phyloP scores from a whole-genome alignment of 495 filamentous ascomycete genomes.

The Neohortaea acidophila region DNA sequence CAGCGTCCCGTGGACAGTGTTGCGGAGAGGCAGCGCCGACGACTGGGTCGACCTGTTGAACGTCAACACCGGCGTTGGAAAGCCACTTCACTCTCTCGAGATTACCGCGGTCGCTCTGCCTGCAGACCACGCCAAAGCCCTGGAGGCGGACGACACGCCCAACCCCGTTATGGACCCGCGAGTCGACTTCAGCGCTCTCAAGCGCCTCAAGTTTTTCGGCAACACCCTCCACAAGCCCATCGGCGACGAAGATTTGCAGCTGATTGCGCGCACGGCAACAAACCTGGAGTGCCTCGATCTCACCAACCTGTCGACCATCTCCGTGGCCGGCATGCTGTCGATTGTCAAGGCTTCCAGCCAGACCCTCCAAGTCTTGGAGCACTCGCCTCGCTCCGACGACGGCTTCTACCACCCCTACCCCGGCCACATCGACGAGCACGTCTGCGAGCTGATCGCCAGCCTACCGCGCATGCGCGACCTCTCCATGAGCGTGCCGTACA shows the following conservation, averaged over 20 bases:
- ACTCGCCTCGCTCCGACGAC: conserved; percentile 34
- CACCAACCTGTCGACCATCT: conserved; percentile 35
- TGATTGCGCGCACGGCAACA: conserved; percentile 35
- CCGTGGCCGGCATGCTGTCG: conserved; percentile 35
- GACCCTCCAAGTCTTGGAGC: conserved; percentile 37
- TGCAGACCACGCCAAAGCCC: conserved; percentile 22
- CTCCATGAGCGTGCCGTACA: conserved; percentile 33
- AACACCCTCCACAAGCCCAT: conserved; percentile 37
- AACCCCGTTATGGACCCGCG: conserved; percentile 22
- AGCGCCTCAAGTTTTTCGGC: conserved; percentile 38
- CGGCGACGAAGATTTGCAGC: conserved; percentile 33
- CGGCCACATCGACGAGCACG: conserved; percentile 26
- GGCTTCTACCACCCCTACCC: conserved; percentile 36
- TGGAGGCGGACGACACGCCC: conserved; percentile 20
- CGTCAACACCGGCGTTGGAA: conserved; percentile 15
- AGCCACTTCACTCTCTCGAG: conserved; percentile 34
- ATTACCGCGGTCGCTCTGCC: conserved; percentile 33
- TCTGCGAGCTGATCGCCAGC: conserved; percentile 33
- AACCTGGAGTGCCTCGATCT: conserved; percentile 37
- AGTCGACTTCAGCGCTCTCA: conserved; percentile 33
- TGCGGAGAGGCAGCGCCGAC: conserved; percentile 30
- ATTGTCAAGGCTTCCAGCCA: conserved; percentile 32
- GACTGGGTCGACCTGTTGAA: conserved; percentile 34
- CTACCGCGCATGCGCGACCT: conserved; percentile 34
- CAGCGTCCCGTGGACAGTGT: conserved; percentile 37